Conservation (phyloP, 352 stramenopile genomes). For the Pythium oligandrum region DNA sequence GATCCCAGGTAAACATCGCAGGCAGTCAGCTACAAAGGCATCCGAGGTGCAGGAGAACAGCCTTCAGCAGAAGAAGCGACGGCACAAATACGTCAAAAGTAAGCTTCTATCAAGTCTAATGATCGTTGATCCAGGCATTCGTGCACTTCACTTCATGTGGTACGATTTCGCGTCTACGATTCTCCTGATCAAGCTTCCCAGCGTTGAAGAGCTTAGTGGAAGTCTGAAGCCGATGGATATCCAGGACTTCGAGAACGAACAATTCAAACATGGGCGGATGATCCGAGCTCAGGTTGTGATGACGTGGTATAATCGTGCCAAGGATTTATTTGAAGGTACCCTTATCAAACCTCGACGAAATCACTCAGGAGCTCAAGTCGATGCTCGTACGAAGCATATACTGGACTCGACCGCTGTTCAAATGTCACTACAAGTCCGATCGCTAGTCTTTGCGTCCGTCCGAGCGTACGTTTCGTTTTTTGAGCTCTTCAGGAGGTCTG, state of each 20-base stretch:
- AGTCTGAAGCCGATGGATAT: slow-evolving; percentile 33
- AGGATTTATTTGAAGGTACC: slow-evolving; percentile 40
- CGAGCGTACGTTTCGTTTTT: slow-evolving; percentile 65
- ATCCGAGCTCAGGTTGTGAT: slow-evolving; percentile 47
- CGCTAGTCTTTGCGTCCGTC: slow-evolving; percentile 62
- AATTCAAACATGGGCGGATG: slow-evolving; percentile 40
- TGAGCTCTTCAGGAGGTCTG: slow-evolving; percentile 32
- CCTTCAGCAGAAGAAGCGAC: slow-evolving; percentile 18
- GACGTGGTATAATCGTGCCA: slow-evolving; percentile 50
- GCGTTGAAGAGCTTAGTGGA: slow-evolving; percentile 16
- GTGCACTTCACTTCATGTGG: slow-evolving; percentile 56
- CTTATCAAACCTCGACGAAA: slow-evolving; percentile 1
- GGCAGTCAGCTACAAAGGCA: too few species aligned
- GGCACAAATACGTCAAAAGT: slow-evolving; percentile 32
- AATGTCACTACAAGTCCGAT: slow-evolving; percentile 73
- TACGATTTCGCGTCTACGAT: slow-evolving; percentile 44
- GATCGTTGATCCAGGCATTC: slow-evolving; percentile 43
- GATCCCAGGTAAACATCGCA: not conserved
- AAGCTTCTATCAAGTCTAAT: slow-evolving; percentile 41
- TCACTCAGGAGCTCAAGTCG: slow-evolving; percentile 17
- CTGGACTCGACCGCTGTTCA: slow-evolving; percentile 59
- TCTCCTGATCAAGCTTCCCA: slow-evolving; percentile 44
- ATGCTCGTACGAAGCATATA: slow-evolving; percentile 32
- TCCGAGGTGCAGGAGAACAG: not conserved
- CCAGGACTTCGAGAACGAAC: slow-evolving; percentile 41